phyloP scores from a whole-genome alignment of 176 grass and related monocot species.

The Musa itinerans region DNA sequence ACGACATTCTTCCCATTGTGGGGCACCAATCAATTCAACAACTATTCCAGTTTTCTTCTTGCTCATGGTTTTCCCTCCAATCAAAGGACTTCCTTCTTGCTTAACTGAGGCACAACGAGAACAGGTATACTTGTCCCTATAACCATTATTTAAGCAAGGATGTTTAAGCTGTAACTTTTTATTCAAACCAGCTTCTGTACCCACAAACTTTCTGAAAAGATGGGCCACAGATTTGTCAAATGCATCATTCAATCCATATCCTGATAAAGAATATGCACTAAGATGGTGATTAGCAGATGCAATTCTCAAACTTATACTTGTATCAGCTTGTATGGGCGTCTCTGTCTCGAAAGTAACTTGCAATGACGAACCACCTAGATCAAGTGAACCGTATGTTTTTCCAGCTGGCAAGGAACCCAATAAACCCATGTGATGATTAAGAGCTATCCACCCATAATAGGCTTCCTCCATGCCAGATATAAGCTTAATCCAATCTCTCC shows the following conservation, averaged over 20 bases:
- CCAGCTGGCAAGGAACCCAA: conserved; percentile 53
- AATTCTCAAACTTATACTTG: conserved; percentile 57
- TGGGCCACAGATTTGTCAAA: conserved; percentile 91
- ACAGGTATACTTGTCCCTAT: conserved; percentile 82
- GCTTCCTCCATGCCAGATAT: conserved; percentile 97
- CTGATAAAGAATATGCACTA: conserved; percentile 89
- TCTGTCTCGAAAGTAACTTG: conserved; percentile 96
- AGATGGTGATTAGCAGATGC: conserved; percentile 69
- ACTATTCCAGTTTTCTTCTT: conserved; percentile 44
- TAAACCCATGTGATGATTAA: conserved; percentile 75
- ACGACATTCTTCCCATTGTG: conserved; percentile 78
- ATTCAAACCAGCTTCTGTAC: conserved; percentile 19
- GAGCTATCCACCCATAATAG: conserved; percentile 98
- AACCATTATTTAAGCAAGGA: conserved; percentile 82
- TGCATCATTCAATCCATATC: conserved; percentile 98
- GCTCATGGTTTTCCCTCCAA: conserved; percentile 33
- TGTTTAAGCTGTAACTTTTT: conserved; percentile 73
- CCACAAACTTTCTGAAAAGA: conserved; percentile 50
- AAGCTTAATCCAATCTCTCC: conserved; percentile 75
- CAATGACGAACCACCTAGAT: conserved; percentile 96
- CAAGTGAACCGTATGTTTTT: conserved; percentile 84
- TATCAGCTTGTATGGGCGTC: conserved; percentile 47
- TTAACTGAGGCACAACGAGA: conserved; percentile 55
- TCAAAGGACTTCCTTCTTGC: conserved; percentile 54
- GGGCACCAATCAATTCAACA: conserved; percentile 67